Evolutionary conservation across 257 asterid genomes (phyloP).

Genomic region (Solanum sparsipilum): DNA sequence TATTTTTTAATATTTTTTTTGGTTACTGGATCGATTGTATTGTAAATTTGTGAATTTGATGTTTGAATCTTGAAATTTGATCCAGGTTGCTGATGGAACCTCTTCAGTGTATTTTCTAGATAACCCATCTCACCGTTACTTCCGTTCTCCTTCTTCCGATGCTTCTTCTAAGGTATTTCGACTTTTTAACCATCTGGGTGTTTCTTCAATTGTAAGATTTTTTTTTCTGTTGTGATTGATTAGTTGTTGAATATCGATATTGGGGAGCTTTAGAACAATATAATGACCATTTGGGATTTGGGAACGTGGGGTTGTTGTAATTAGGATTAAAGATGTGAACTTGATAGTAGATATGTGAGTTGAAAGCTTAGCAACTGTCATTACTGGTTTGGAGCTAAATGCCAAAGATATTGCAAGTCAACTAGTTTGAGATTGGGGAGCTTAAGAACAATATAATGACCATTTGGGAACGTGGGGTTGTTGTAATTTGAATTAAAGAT

Average conservation of each 20-base stretch:
- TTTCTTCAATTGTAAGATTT: background rate
- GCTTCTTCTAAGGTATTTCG: constrained; percentile 17
- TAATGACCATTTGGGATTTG: background rate
- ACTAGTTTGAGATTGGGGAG: background rate
- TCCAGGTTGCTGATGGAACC: constrained; percentile 42
- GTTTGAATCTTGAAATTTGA: background rate
- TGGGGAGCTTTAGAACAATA: background rate
- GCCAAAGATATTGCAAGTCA: background rate
- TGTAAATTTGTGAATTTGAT: background rate
- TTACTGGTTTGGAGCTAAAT: background rate
- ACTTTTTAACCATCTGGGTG: background rate
- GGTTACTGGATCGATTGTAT: constrained; percentile 12
- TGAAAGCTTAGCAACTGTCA: background rate
- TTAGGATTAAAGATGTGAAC: background rate
- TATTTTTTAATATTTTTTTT: background rate
- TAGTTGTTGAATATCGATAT: background rate
- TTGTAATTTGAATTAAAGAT: too few species aligned
- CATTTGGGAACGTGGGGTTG: background rate
- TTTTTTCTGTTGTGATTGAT: background rate
- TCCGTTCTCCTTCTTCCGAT: constrained; percentile 43
- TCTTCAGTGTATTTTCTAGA: constrained; percentile 59
- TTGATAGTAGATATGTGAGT: background rate
- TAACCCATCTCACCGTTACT: constrained; percentile 40
- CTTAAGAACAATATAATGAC: background rate
- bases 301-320: background rate